Percentiles rank a stretch among this genome's conserved stretches.
Evolutionary conservation across 164 flowering plant species (phyloP).

Genomic region (Vitis riparia): DNA sequence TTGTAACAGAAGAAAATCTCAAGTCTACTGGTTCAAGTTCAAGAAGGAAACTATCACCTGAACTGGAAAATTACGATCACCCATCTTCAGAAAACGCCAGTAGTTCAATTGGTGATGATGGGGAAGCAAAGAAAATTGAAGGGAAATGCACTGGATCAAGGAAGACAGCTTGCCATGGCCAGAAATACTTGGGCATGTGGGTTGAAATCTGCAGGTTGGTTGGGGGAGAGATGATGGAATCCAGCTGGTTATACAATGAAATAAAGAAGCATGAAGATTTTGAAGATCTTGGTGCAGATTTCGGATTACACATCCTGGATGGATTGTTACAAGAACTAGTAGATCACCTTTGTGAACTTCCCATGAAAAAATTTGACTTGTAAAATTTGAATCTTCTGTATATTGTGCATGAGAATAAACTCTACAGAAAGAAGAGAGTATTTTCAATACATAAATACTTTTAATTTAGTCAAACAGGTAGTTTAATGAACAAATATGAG

Average conservation of each 20-base stretch:
- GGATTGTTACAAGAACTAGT: constrained; percentile 46
- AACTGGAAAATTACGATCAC: constrained; percentile 18
- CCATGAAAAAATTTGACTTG: constrained; percentile 1
- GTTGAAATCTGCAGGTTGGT: constrained; percentile 34
- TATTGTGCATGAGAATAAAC: neutral
- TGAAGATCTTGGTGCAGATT: constrained; percentile 37
- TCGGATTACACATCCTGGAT: constrained; percentile 44
- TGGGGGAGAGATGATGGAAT: constrained; percentile 34
- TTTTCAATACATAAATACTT: neutral
- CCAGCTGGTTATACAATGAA: constrained; percentile 36
- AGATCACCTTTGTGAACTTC: constrained; percentile 19
- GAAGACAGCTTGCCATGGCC: constrained; percentile 10
- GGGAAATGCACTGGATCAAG: constrained; percentile 11
- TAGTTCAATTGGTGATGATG: constrained; percentile 1
- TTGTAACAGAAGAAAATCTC: constrained; percentile 26
- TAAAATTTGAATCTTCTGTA: neutral
- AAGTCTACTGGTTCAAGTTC: constrained; percentile 26
- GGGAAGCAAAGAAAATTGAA: neutral
- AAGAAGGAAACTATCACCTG: constrained; percentile 44
- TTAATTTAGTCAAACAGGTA: neutral
- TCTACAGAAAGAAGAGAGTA: neutral
- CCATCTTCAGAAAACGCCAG: constrained; percentile 1
- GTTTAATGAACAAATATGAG: neutral
- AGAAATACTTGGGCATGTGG: constrained; percentile 27
- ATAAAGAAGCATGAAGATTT: constrained; percentile 29